Evolutionary conservation across 2,329 filamentous ascomycete species (phyloP).

Genomic region (Trichophyton rubrum): DNA sequence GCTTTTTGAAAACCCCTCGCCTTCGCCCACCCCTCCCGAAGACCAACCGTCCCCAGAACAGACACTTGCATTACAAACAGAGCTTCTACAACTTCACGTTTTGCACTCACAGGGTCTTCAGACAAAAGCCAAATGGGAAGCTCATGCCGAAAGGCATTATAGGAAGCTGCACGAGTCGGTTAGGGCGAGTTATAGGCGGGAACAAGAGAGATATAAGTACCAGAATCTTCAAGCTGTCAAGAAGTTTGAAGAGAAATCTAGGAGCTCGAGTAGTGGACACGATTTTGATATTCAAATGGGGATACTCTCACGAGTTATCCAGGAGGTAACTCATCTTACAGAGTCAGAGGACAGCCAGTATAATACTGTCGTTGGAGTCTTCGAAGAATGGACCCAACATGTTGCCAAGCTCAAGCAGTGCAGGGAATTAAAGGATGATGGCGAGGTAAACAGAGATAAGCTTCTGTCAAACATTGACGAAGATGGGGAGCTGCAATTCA

Average conservation of each 20-base stretch:
- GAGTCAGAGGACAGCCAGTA: constrained; percentile 21
- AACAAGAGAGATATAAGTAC: constrained; percentile 23
- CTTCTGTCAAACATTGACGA: constrained; percentile 8
- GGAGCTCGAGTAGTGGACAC: constrained; percentile 18
- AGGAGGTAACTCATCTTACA: constrained; percentile 27
- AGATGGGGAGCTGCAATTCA: constrained; percentile 18
- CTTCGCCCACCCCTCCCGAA: constrained; percentile 13
- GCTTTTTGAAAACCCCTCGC: constrained; percentile 8
- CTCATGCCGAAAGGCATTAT: constrained; percentile 20
- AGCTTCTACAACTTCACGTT: constrained; percentile 33
- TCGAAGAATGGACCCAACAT: constrained; percentile 27
- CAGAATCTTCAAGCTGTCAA: constrained; percentile 26
- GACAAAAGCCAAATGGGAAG: constrained; percentile 22
- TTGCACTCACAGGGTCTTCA: constrained; percentile 24
- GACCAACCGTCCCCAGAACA: constrained; percentile 23
- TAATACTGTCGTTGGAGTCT: constrained; percentile 19
- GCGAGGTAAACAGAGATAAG: background rate
- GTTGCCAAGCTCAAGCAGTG: constrained; percentile 16
- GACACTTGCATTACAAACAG: constrained; percentile 28
- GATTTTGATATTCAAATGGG: constrained; percentile 28
- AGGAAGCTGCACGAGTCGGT: constrained; percentile 26
- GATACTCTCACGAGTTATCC: constrained; percentile 27
- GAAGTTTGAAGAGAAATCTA: constrained; percentile 24
- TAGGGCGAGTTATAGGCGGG: constrained; percentile 24
- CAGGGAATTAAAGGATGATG: background rate